A percentile compares a stretch with the other conserved stretches of the same genome.
phyloP scores from a whole-genome alignment of 495 filamentous ascomycete genomes.

The Hypomontagnella monticulosa region DNA sequence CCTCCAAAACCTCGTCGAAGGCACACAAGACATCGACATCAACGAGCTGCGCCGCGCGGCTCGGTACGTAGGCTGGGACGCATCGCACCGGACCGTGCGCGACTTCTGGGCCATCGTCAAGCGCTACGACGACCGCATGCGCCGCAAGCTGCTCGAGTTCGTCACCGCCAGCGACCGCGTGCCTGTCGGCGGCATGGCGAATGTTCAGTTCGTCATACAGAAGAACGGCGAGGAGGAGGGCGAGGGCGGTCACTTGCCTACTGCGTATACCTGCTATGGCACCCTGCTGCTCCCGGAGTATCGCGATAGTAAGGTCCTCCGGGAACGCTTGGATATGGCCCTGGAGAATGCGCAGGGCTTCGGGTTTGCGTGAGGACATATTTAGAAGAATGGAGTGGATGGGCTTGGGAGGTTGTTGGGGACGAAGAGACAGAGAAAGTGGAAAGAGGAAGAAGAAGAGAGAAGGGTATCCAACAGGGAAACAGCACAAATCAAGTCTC shows the following conservation, averaged over 20 bases:
- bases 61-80: slow-evolving; percentile 82
- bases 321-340: slow-evolving; percentile 79
- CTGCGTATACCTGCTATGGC: slow-evolving; percentile 89
- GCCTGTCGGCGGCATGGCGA: slow-evolving; percentile 82
- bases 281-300: slow-evolving; percentile 88
- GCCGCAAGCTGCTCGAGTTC: slow-evolving; percentile 83
- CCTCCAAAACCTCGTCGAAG: slow-evolving; percentile 83
- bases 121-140: slow-evolving; percentile 71
- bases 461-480: neutral
- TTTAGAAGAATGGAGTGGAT: no score
- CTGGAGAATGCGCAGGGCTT: slow-evolving; percentile 95
- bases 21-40: slow-evolving; percentile 79
- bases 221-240: slow-evolving; percentile 75
- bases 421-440: neutral
- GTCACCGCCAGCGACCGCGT: slow-evolving; percentile 93
- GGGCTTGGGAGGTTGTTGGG: neutral
- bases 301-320: slow-evolving; percentile 69
- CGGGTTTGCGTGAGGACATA: slow-evolving; percentile 71
- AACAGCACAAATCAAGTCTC: no score
- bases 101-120: slow-evolving; percentile 87
- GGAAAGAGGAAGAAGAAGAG: neutral
- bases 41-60: slow-evolving; percentile 71
- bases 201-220: slow-evolving; percentile 83
- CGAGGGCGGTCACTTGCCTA: slow-evolving; percentile 69
- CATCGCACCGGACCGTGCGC: slow-evolving; percentile 69